Percentiles rank a stretch among this genome's conserved stretches.
Evolutionary conservation across 2,329 filamentous ascomycete species (phyloP).

Genomic region (Arthrobotrys conoides): DNA sequence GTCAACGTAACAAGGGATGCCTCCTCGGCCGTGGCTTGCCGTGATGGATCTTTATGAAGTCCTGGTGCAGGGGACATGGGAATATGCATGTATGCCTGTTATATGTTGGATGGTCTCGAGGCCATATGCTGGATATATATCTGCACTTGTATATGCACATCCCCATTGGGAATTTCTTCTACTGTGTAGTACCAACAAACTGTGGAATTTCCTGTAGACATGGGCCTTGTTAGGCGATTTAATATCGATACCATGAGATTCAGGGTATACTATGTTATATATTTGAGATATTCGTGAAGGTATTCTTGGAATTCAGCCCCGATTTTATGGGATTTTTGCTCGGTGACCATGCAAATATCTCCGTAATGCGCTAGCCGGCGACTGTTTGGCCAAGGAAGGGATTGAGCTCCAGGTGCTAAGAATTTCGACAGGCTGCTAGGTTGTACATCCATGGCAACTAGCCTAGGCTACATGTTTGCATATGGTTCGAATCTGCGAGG

Average conservation of each 20-base stretch:
- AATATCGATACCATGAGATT: neutral
- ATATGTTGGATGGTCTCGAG: too few relatives aligned
- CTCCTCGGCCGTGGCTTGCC: neutral
- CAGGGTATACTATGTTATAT: neutral
- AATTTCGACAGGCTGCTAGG: neutral
- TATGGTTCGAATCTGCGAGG: neutral
- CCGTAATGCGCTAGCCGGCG: too few relatives aligned
- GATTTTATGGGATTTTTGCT: neutral
- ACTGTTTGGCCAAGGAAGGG: neutral
- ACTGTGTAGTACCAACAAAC: neutral
- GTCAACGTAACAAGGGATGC: neutral
- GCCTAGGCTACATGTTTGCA: neutral
- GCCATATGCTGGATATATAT: neutral
- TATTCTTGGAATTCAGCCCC: neutral
- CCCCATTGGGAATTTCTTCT: neutral
- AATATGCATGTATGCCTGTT: neutral
- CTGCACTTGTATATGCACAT: neutral
- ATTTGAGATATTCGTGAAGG: slow-evolving; percentile 2
- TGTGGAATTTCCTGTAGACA: neutral
- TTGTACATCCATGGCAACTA: neutral
- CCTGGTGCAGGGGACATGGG: neutral
- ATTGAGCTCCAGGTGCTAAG: neutral
- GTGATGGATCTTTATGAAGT: neutral
- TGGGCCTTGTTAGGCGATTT: neutral
- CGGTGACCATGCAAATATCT: too few relatives aligned